Conservation (phyloP, 441 rosid genomes). For the Rhodomyrtus psidioides region DNA sequence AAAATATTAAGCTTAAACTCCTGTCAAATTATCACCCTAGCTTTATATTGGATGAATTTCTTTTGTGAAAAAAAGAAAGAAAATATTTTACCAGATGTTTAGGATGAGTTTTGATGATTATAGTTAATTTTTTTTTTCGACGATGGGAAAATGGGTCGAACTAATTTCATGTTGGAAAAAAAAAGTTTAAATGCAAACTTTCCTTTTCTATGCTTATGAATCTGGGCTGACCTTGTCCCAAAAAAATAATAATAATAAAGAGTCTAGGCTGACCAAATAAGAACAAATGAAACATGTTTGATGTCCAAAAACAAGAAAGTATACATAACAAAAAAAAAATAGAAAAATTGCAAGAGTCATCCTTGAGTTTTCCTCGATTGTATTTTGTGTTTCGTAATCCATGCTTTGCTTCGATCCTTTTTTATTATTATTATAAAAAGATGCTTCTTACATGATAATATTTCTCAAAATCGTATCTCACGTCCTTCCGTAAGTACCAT, state of each 20-base stretch:
- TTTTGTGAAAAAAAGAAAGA: neutral
- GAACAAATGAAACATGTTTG: fast-evolving
- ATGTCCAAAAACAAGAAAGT: neutral
- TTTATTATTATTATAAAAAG: neutral
- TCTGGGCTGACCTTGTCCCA: too few species aligned
- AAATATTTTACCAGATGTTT: neutral
- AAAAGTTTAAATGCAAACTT: neutral
- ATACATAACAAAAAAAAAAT: neutral
- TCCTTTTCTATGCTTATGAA: neutral
- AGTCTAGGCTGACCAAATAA: neutral
- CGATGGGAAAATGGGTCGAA: neutral
- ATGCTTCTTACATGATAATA: neutral
- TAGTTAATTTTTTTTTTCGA: neutral
- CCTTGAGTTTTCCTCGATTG: neutral
- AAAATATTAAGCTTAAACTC: too few species aligned
- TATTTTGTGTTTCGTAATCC: fast-evolving
- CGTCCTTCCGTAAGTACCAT: fast-evolving
- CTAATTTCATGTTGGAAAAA: neutral
- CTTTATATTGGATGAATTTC: neutral
- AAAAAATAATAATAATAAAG: too few species aligned
- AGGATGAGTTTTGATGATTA: neutral
- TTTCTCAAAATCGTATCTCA: neutral
- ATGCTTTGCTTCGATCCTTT: neutral
- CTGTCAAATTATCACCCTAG: too few species aligned
- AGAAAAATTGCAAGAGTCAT: neutral